phyloP scores from a whole-genome alignment of 805 yeast species.

The Ogataea philodendri region DNA sequence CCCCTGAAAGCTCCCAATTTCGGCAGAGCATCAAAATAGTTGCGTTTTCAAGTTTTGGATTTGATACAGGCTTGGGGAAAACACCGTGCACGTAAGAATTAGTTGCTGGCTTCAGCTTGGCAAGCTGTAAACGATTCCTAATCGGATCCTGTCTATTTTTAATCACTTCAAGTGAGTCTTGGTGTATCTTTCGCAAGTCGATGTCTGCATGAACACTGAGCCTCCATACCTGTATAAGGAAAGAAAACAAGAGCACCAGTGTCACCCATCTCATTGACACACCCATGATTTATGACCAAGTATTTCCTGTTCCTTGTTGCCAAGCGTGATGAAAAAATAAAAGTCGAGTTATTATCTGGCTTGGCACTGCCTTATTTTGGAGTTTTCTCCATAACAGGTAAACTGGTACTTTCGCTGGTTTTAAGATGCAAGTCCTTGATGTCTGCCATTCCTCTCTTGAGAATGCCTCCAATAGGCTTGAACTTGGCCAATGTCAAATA shows the following conservation, averaged over 20 bases:
- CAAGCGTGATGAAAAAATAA: constrained; percentile 1
- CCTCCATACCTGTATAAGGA: constrained; percentile 1
- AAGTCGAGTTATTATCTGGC: background rate
- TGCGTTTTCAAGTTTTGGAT: constrained; percentile 65
- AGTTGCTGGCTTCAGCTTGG: constrained; percentile 36
- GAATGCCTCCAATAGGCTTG: constrained; percentile 59
- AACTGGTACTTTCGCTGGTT: constrained; percentile 62
- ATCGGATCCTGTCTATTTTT: constrained; percentile 16
- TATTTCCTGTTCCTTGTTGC: too few relatives aligned
- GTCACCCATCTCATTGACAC: background rate
- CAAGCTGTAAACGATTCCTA: constrained; percentile 10
- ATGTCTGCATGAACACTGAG: constrained; percentile 1
- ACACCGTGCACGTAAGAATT: constrained; percentile 38
- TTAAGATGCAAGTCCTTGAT: constrained; percentile 57
- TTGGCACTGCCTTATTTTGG: constrained; percentile 8
- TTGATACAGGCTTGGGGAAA: constrained; percentile 22
- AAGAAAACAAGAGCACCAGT: background rate
- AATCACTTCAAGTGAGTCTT: constrained; percentile 11
- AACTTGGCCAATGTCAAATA: constrained; percentile 45
- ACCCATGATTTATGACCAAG: constrained; percentile 1
- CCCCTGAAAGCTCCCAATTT: constrained; percentile 74
- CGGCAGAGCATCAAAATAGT: constrained; percentile 85
- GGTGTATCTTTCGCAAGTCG: constrained; percentile 15
- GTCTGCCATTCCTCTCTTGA: constrained; percentile 42
- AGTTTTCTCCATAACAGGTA: constrained; percentile 44